Percentiles rank a stretch among this genome's conserved stretches.
Evolutionary conservation across 1,284 basidiomycete genomes (phyloP).

Genomic region (Cryptococcus hybrid): DNA sequence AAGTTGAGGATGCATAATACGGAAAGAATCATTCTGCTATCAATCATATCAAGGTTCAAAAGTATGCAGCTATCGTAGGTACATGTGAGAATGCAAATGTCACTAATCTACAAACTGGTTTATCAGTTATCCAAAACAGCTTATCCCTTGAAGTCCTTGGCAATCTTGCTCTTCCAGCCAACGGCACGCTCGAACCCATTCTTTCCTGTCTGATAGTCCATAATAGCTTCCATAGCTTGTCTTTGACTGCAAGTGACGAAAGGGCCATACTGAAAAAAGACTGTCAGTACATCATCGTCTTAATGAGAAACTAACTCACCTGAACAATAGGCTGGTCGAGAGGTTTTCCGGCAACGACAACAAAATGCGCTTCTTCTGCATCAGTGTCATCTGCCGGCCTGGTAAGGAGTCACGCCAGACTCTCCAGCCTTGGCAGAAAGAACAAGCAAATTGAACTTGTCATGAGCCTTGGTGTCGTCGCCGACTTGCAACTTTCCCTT

Average conservation of each 20-base stretch:
- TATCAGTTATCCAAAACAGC: too few relatives aligned
- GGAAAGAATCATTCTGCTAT: too few relatives aligned
- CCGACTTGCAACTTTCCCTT: constrained; percentile 59
- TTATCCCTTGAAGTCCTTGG: constrained; percentile 9
- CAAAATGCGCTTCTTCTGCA: constrained; percentile 62
- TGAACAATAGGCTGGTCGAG: constrained; percentile 85
- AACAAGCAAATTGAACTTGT: constrained; percentile 71
- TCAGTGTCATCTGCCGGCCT: constrained; percentile 53
- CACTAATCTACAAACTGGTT: too few relatives aligned
- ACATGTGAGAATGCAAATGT: too few relatives aligned
- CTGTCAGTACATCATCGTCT: not conserved
- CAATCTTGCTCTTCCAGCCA: constrained; percentile 82
- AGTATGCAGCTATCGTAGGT: too few relatives aligned
- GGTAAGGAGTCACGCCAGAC: constrained; percentile 45
- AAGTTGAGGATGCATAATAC: too few relatives aligned
- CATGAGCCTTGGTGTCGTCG: constrained; percentile 54
- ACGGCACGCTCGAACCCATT: constrained; percentile 93
- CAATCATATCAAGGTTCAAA: too few relatives aligned
- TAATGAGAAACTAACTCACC: constrained; percentile 12
- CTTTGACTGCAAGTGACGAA: constrained; percentile 74
- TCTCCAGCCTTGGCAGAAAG: constrained; percentile 45
- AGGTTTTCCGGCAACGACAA: constrained; percentile 82
- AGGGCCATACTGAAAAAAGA: constrained; percentile 40
- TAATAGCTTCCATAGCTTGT: constrained; percentile 77
- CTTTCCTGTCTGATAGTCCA: constrained; percentile 71